A percentile compares a stretch with the other conserved stretches of the same genome.
phyloP scores from a whole-genome alignment of 345 rosid genomes.

The Moricandia moricandioides region DNA sequence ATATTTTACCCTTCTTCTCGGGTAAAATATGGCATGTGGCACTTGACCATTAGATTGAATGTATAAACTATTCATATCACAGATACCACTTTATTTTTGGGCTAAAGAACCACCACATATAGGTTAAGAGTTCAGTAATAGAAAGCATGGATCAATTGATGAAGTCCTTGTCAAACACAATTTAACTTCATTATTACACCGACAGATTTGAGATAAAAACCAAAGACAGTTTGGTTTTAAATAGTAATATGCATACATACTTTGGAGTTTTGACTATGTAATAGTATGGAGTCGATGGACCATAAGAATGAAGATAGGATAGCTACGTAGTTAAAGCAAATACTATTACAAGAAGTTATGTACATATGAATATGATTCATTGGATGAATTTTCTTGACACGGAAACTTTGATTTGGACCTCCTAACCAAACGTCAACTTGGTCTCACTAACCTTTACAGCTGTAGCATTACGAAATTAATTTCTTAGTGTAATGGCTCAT shows the following conservation, averaged over 20 bases:
- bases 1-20: not conserved
- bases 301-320: constrained; percentile 16
- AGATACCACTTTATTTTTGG: not conserved
- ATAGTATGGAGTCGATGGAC: constrained; percentile 14
- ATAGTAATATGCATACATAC: not conserved
- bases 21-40: not conserved
- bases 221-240: constrained; percentile 12
- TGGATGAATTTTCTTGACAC: constrained; percentile 26
- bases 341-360: constrained; percentile 1
- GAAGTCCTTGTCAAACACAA: not conserved
- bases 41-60: not conserved
- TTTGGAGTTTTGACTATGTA: not conserved
- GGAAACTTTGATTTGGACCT: constrained; percentile 37
- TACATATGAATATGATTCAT: constrained; percentile 16
- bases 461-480: constrained; percentile 6
- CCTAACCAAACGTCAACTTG: constrained; percentile 36
- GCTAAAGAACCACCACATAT: not conserved
- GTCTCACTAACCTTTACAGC: constrained; percentile 28
- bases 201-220: constrained; percentile 11
- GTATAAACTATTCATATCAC: not conserved
- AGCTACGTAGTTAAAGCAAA: constrained; percentile 14
- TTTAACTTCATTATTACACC: not conserved
- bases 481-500: constrained; percentile 5
- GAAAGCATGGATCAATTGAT: not conserved
- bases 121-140: not conserved